A percentile compares a stretch with the other conserved stretches of the same genome.
Conservation (phyloP, 371 early-diverging fungal species). For the Nematocida homosporus region DNA sequence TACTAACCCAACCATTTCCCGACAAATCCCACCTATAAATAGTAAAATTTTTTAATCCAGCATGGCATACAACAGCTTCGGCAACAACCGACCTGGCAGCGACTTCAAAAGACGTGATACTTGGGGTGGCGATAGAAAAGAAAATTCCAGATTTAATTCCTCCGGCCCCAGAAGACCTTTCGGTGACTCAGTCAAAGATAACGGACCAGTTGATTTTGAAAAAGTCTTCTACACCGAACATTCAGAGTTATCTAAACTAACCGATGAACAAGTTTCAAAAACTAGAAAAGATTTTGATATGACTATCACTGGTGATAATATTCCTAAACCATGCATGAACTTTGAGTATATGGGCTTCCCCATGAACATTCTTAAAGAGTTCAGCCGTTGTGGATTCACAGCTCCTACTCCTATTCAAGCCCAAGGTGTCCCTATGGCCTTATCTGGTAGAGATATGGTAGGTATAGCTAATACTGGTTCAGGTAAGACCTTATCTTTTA, state of each 20-base stretch:
- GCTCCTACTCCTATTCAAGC: slow-evolving; percentile 92
- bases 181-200: slow-evolving; percentile 55
- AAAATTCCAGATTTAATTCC: slow-evolving; percentile 29
- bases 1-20: no score
- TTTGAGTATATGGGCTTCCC: slow-evolving; percentile 74
- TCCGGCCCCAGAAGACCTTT: slow-evolving; percentile 16
- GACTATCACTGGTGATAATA: slow-evolving; percentile 69
- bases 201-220: slow-evolving; percentile 72
- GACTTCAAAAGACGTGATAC: slow-evolving; percentile 34
- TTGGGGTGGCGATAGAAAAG: slow-evolving; percentile 56
- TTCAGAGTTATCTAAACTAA: slow-evolving; percentile 65
- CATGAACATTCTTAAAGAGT: slow-evolving; percentile 77
- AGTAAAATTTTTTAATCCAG: slow-evolving; percentile 33
- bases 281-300: slow-evolving; percentile 70
- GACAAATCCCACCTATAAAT: no score
- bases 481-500: slow-evolving; percentile 93
- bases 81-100: slow-evolving; percentile 31
- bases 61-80: slow-evolving; percentile 52
- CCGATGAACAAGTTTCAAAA: slow-evolving; percentile 68
- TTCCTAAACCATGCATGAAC: slow-evolving; percentile 73
- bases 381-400: slow-evolving; percentile 76
- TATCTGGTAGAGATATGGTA: slow-evolving; percentile 90
- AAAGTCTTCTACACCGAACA: slow-evolving; percentile 70
- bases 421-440: slow-evolving; percentile 98
- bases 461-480: slow-evolving; percentile 96